phyloP scores from a whole-genome alignment of 495 filamentous ascomycete species.

The Aspergillus conjunctus region DNA sequence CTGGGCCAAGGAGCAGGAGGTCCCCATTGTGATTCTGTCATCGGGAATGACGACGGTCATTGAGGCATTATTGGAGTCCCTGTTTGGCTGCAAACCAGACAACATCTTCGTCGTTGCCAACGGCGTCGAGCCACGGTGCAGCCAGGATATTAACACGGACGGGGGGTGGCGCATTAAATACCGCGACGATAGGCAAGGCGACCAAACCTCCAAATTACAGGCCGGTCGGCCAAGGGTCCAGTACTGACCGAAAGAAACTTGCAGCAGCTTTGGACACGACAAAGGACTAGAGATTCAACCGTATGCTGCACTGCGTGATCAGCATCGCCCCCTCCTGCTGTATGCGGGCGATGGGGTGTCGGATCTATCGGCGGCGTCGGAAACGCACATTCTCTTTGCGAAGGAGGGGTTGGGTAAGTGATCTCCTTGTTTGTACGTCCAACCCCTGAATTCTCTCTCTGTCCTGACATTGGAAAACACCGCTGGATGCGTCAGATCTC shows the following conservation, averaged over 20 bases:
- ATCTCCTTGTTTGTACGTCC: neutral
- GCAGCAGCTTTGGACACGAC: slow-evolving; percentile 76
- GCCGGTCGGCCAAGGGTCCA: neutral
- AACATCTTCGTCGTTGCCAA: slow-evolving; percentile 79
- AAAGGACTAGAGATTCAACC: slow-evolving; percentile 76
- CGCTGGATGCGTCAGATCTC: slow-evolving; percentile 53
- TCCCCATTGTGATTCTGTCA: slow-evolving; percentile 80
- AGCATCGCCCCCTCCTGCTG: slow-evolving; percentile 65
- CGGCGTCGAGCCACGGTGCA: slow-evolving; percentile 56
- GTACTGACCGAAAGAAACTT: neutral
- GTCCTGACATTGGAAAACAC: neutral
- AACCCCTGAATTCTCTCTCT: neutral
- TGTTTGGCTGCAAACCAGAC: slow-evolving; percentile 62
- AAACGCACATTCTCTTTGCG: slow-evolving; percentile 79
- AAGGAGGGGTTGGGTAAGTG: slow-evolving; percentile 74
- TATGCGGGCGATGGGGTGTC: slow-evolving; percentile 83
- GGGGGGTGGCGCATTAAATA: slow-evolving; percentile 76
- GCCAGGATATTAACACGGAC: slow-evolving; percentile 66
- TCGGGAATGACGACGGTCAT: slow-evolving; percentile 85
- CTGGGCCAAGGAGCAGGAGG: slow-evolving; percentile 68
- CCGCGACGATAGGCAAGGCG: slow-evolving; percentile 68
- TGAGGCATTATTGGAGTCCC: slow-evolving; percentile 65
- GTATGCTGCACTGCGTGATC: slow-evolving; percentile 64
- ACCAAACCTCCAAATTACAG: slow-evolving; percentile 1
- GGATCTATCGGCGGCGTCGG: slow-evolving; percentile 73